These are phyloP conservation scores for Nakataea oryzae DNA, from an alignment of 2,329 filamentous ascomycete species.

Conservation along the genomic window DNA sequence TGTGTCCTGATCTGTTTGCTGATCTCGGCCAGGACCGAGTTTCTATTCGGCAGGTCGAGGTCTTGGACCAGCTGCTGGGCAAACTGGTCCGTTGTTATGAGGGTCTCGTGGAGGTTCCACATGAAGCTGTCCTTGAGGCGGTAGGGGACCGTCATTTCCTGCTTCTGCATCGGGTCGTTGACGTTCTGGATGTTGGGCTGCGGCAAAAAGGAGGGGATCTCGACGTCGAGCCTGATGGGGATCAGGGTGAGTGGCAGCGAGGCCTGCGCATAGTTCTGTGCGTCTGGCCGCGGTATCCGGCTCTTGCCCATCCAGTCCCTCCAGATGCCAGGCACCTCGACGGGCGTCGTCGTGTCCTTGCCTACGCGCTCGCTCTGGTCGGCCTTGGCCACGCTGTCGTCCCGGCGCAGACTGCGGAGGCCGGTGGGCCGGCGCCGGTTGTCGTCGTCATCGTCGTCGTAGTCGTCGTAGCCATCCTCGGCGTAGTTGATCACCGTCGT, in stretches of 20 bases:
- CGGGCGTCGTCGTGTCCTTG: constrained; percentile 69
- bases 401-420: constrained; percentile 69
- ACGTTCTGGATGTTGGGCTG: constrained; percentile 53
- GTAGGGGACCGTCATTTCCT: constrained; percentile 73
- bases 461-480: constrained; percentile 85
- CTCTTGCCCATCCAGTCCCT: constrained; percentile 89
- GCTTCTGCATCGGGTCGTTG: constrained; percentile 60
- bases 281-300: constrained; percentile 40
- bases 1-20: constrained; percentile 92
- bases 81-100: constrained; percentile 92
- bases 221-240: constrained; percentile 91
- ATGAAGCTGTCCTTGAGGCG: constrained; percentile 90
- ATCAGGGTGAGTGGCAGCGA: constrained; percentile 82
- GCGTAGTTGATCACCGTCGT: constrained; percentile 97
- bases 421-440: constrained; percentile 71
- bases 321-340: constrained; percentile 84
- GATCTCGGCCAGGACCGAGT: constrained; percentile 63
- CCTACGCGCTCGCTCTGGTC: constrained; percentile 67
- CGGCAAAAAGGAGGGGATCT: constrained; percentile 70
- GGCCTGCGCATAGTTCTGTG: constrained; percentile 54
- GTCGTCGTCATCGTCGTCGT: constrained; percentile 63
- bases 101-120: constrained; percentile 93
- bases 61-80: constrained; percentile 86
- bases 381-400: constrained; percentile 54
- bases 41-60: constrained; percentile 74